Evolutionary conservation across 2,329 filamentous ascomycete genomes (phyloP), one percentile per base, ranked within the genome.

Genomic region (Hypoxylon sp.): DNA sequence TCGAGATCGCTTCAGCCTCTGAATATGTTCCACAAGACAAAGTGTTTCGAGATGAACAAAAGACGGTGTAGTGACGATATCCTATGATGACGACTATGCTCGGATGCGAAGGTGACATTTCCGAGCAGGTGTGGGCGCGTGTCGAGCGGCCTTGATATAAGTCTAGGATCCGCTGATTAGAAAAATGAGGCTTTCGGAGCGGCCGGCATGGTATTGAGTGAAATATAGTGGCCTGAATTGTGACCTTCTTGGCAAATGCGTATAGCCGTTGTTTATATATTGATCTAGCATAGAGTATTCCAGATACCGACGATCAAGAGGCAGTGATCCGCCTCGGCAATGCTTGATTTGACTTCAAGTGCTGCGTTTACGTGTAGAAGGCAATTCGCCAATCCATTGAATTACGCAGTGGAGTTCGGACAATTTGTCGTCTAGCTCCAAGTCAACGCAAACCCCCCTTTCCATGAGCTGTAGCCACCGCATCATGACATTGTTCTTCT

Each of bases 311-410:
- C 37, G 23, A 51, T 48, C 41, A 37, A 16, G 30, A 53, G n/a
- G 63, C 43, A 57, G 30, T 3, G 16, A 63, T 56, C 58, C 58
- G 63, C 21, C 51, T 60, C 14, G 50, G 29, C 27, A 56, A 52
- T 43, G 63, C 59, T 63, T 63, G 45, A 59, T 60, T 60, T 12
- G 21, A 67, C 59, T 23, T 63, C 59, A 39, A 1, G 11, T 34
- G 16, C 30, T 8, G 2, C 23, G 5, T 16, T 25, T 7, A 23
- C 25, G n/a, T 37, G 16, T 7, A 16, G 1, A 19, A 23, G 3
- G 43, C 30, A 53, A 11, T 11, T 9, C 19, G n/a, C 27, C 23
- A 11, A 25, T 29, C 2, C 6, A 19, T 25, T 11, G n/a, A 45
- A 37, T 43, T 27, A 14, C 14, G 37, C 12, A n/a, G n/a, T 61